phyloP scores from a whole-genome alignment of 257 asterid species.

The Capsicum pubescens region DNA sequence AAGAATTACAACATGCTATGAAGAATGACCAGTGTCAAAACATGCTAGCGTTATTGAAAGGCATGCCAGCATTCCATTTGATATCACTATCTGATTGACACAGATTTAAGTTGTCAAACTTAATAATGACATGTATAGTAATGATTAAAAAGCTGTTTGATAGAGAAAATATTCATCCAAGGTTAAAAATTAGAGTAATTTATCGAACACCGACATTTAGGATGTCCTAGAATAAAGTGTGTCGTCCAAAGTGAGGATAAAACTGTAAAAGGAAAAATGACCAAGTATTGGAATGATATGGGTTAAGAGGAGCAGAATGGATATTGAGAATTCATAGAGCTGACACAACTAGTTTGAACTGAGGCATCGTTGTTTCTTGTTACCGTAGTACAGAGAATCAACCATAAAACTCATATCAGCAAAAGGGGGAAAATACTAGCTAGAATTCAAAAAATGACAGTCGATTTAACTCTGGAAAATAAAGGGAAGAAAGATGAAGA shows the following conservation, averaged over 20 bases:
- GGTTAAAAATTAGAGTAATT: background rate
- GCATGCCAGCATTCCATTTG: background rate
- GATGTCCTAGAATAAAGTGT: background rate
- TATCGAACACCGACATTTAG: background rate
- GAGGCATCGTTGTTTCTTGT: too few relatives aligned
- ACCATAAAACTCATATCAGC: too few relatives aligned
- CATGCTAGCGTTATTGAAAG: background rate
- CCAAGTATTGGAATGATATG: too few relatives aligned
- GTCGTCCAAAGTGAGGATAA: background rate
- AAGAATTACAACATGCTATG: background rate
- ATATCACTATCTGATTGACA: background rate
- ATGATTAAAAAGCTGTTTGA: background rate
- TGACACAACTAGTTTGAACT: too few relatives aligned
- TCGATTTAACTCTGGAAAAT: too few relatives aligned
- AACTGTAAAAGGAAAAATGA: background rate
- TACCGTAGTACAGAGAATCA: too few relatives aligned
- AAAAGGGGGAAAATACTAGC: too few relatives aligned
- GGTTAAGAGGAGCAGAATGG: too few relatives aligned
- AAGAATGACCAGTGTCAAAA: conserved; percentile 8
- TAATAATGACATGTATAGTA: background rate
- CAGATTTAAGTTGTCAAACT: background rate
- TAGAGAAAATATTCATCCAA: conserved; percentile 17
- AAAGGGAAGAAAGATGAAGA: too few relatives aligned
- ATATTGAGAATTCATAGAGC: too few relatives aligned
- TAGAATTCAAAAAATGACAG: too few relatives aligned